These are phyloP conservation scores for Colletotrichum sp. DNA, from an alignment of 2,329 filamentous ascomycete species.

Conservation along the genomic window DNA sequence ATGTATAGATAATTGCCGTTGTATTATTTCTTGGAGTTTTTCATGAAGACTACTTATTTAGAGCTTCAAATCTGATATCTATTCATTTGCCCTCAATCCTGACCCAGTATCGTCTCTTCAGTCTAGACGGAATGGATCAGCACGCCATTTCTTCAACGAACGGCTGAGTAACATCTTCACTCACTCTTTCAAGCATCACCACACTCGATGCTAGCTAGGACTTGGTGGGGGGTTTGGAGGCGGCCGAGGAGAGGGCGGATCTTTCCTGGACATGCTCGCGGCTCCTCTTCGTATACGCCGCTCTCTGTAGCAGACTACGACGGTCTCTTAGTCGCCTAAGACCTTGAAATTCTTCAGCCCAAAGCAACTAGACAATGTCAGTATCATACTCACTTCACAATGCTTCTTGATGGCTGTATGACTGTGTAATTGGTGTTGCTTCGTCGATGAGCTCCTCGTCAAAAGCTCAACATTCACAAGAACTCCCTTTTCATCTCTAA, in stretches of 20 bases:
- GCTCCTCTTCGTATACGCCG: too few species aligned
- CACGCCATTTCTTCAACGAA: not conserved
- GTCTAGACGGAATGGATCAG: not conserved
- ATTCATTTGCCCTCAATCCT: not conserved
- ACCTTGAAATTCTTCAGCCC: not conserved
- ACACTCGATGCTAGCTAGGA: conserved; percentile 23
- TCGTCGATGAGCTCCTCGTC: not conserved
- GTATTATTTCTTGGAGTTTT: not conserved
- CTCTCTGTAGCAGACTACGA: not conserved
- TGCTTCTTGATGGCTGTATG: rapidly evolving
- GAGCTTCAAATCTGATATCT: not conserved
- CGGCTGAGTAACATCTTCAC: not conserved
- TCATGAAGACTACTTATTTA: not conserved
- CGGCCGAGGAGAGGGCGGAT: conserved; percentile 38
- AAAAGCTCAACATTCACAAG: not conserved
- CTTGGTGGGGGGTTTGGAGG: conserved; percentile 43
- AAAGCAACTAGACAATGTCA: not conserved
- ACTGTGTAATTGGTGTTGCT: rapidly evolving
- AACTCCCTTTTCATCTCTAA: not conserved
- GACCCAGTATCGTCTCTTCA: not conserved
- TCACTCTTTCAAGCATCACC: not conserved
- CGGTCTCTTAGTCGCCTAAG: too few species aligned
- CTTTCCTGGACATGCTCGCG: conserved; percentile 35
- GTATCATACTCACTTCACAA: not conserved
- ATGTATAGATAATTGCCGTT: not conserved